Base-by-base conservation (phyloP, 768 basidiomycete genomes). In the Lyophyllum shimeji region DNA sequence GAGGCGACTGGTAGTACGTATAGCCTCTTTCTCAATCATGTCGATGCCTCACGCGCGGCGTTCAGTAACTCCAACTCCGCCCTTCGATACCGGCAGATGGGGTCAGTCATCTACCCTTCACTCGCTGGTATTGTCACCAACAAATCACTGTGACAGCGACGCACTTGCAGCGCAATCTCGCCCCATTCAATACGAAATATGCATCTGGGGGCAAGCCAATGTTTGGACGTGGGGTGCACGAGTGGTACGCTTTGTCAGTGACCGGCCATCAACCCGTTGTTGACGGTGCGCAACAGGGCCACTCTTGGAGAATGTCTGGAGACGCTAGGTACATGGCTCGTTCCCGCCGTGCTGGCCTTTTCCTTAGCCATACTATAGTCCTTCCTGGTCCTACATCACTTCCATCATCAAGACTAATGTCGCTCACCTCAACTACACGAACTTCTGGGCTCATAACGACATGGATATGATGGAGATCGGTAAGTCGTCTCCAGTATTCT, bases 161-260 rank as follows among this genome's bases (percentile, higher is more conserved):
- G 82, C 81, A 9, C 69, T 83, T 7, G 76, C 74, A 5, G 63
- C 67, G 6, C 74, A 77, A 50, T 62, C 75, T 5, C 71, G 71
- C 9, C 81, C 82, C 0, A 72, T 84, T 23, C 76, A 83, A 46
- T 81, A 71, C 60, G 71, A 69, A 34, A 66, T 84, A 17, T 84
- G 82, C 62, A 78, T 78, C 46, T 84, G 82, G 82, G 82, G 82
- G n/a, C 55, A 63, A 13, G 79, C 76, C 2, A 67, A 82, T 52
- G 82, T 83, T 11, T 83, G 82, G 82, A 68, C 73, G 9, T 84
- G 82, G 82, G 82, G 82, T n/a, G 75, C 78, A 13, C 73, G 75
- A 50, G 82, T 82, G 60, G 79, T 80, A 53, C 37, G 51, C 18
- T 4, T 12, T 17, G 6, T 48, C 23, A 23, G 17, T 15, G 11